phyloP scores from a whole-genome alignment of 768 basidiomycete genomes.

The Macrocybe gigantea region DNA sequence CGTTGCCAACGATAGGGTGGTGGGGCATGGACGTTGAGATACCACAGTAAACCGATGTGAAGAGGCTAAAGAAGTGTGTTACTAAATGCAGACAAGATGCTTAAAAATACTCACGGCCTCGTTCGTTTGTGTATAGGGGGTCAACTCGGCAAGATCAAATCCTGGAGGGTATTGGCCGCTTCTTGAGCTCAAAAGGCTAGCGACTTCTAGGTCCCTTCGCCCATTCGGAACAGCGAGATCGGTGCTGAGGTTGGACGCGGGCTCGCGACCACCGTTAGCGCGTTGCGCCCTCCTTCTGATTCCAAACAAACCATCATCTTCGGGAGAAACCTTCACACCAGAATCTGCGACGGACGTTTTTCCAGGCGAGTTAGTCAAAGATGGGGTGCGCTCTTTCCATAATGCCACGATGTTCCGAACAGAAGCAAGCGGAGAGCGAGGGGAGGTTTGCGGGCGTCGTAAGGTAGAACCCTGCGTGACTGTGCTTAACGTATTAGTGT shows the following conservation, averaged over 20 bases:
- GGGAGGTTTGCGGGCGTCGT: slow-evolving; percentile 58
- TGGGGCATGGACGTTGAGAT: slow-evolving; percentile 84
- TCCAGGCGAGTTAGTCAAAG: slow-evolving; percentile 27
- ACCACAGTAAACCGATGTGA: slow-evolving; percentile 83
- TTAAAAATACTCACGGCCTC: slow-evolving; percentile 34
- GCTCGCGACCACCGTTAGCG: slow-evolving; percentile 27
- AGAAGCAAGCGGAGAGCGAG: slow-evolving; percentile 65
- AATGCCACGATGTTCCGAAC: slow-evolving; percentile 74
- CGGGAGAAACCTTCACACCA: slow-evolving; percentile 29
- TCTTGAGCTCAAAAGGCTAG: slow-evolving; percentile 24
- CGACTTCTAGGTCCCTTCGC: slow-evolving; percentile 15
- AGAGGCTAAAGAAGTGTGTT: slow-evolving; percentile 53
- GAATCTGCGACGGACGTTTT: slow-evolving; percentile 35
- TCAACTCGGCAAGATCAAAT: slow-evolving; percentile 40
- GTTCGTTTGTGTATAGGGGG: slow-evolving; percentile 40
- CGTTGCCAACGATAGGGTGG: slow-evolving; percentile 78
- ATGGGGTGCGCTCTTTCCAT: slow-evolving; percentile 76
- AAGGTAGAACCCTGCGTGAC: slow-evolving; percentile 47
- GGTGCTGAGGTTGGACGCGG: slow-evolving; percentile 15
- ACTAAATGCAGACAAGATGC: slow-evolving; percentile 1
- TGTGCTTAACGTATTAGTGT: slow-evolving; percentile 31
- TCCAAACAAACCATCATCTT: slow-evolving; percentile 46
- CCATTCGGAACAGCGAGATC: slow-evolving; percentile 19
- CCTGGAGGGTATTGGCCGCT: slow-evolving; percentile 33
- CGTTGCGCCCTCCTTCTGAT: slow-evolving; percentile 39